phyloP scores from a whole-genome alignment of 345 rosid species.

The Trapa incisa region DNA sequence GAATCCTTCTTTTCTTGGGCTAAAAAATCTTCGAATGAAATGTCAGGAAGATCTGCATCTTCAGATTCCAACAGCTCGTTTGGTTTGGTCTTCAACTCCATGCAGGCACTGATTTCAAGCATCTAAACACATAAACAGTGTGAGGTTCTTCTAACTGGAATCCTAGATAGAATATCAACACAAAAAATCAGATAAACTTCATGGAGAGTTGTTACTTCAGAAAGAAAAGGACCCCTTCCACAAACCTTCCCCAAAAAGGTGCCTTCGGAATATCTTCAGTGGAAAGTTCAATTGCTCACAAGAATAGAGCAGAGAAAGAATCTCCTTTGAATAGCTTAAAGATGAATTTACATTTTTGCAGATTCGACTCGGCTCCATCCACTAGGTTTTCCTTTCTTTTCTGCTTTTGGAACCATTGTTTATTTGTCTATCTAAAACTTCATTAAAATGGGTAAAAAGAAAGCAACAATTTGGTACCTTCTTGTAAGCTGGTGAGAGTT shows the following conservation, averaged over 20 bases:
- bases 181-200: background rate
- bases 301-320: no score
- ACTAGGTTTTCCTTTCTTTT: no score
- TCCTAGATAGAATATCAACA: background rate
- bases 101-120: conserved; percentile 53
- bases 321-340: no score
- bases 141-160: background rate
- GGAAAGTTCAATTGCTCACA: no score
- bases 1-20: conserved; percentile 86
- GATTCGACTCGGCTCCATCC: no score
- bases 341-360: no score
- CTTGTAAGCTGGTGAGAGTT: conserved; percentile 82
- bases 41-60: conserved; percentile 43
- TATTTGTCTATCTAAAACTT: background rate
- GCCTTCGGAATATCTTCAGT: no score
- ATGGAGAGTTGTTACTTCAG: background rate
- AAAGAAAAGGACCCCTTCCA: no score
- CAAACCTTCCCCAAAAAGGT: no score
- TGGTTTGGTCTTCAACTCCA: conserved; percentile 45
- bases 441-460: background rate
- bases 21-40: conserved; percentile 79
- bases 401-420: background rate
- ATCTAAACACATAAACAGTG: conserved; percentile 30
- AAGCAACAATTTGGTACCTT: conserved; percentile 31
- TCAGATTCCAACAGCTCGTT: conserved; percentile 24